Evolutionary conservation across 2,329 filamentous ascomycete species (phyloP).

Genomic region (Trichophyton simii): DNA sequence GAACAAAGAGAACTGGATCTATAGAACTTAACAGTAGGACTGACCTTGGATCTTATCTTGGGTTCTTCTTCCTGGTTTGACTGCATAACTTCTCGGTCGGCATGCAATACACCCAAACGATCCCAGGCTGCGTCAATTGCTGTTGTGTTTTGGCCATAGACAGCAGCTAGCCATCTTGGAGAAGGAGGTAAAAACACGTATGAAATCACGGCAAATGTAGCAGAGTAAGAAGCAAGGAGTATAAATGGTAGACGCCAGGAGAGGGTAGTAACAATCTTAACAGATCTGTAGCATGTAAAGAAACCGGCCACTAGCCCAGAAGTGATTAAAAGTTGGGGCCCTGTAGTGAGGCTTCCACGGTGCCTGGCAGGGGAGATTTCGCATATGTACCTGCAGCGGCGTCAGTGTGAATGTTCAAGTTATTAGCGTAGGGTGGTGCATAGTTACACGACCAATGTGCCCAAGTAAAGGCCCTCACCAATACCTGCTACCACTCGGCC

Average conservation of each 20-base stretch:
- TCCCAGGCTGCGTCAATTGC: slow-evolving; percentile 37
- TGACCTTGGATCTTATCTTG: background rate
- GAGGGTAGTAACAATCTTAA: slow-evolving; percentile 34
- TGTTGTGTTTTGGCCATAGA: slow-evolving; percentile 31
- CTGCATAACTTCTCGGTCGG: slow-evolving; percentile 36
- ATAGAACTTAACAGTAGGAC: background rate
- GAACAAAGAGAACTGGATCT: background rate
- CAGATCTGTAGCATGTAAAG: slow-evolving; percentile 48
- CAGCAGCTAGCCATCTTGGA: slow-evolving; percentile 43
- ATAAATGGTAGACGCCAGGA: slow-evolving; percentile 48
- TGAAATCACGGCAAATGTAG: slow-evolving; percentile 26
- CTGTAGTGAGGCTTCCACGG: slow-evolving; percentile 40
- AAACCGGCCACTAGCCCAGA: slow-evolving; percentile 44
- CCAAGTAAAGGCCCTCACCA: slow-evolving; percentile 47
- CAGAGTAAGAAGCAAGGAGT: slow-evolving; percentile 34
- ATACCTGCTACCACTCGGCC: slow-evolving; percentile 46
- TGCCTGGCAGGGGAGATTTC: slow-evolving; percentile 45
- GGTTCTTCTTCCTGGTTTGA: background rate
- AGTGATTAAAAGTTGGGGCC: slow-evolving; percentile 43
- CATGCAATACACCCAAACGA: slow-evolving; percentile 32
- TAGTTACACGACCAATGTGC: slow-evolving; percentile 40
- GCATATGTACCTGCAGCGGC: slow-evolving; percentile 38
- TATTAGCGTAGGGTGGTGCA: slow-evolving; percentile 8
- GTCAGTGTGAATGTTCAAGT: background rate
- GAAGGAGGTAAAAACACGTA: slow-evolving; percentile 42